Base-by-base conservation (phyloP, 192 early-diverging fungal species). In the Backusella liffmaniae region DNA sequence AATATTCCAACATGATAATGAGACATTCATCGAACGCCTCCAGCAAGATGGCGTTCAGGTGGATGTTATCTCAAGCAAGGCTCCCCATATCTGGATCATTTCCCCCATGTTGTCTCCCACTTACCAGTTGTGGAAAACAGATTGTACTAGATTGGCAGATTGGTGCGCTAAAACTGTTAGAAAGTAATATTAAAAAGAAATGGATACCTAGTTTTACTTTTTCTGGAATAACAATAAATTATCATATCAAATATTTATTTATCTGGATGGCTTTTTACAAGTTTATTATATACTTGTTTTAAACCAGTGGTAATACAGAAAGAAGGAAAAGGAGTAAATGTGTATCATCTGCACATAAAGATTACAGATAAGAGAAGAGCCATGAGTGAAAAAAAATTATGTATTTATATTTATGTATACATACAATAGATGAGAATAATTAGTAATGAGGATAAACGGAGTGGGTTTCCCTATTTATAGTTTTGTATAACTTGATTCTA, bases 1-100 rank as follows among this genome's bases (percentile, higher is more conserved):
- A 56, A 8, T 77, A n/a, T 66, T 77, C 21, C 32, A 34, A 23
- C 35, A 65, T 32, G 49, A 69, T n/a, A 44, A 72, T 44, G 56
- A 72, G 42, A 13, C 13, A 41, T 72, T 62, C 34, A 66, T 70
- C 42, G 32, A 23, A 37, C 18, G 21, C 36, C 30, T 34, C 1
- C 5, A 71, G 3, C 32, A 34, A 69, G 67, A 74, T 51, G 23
- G 59, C 9, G 75, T 70, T n/a, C 41, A 49, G 10, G 46, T 70
- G n/a, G 67, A 68, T 53, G 35, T 51, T 46, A 39, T 76, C 21
- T 41, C 35, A 10, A 21, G 35, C 23, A 49, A 66, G 15, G 67
- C 46, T n/a, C 67, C 75, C 13, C 75, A 76, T 39, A 70, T 76
- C 23, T 70, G 67, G 66, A 29, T 76, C 12, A 53, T 76, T 39